Base-by-base conservation (phyloP, 2,329 filamentous ascomycete genomes). In the Diplodia corticola region DNA sequence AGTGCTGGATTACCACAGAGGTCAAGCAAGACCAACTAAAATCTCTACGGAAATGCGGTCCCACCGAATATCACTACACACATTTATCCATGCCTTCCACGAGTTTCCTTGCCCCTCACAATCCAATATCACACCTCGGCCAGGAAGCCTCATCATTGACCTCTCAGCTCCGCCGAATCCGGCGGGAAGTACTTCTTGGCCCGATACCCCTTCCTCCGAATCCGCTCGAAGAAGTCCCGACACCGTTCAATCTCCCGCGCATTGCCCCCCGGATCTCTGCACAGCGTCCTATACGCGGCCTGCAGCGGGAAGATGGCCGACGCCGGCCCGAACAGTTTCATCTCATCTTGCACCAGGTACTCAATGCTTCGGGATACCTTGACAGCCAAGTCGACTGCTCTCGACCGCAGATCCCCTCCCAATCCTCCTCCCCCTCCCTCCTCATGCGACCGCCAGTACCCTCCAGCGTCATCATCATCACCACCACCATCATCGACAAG, bases 321-420 rank as follows among this genome's bases (percentile, higher is more conserved):
- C 0, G 76, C 75, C 3, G 75, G 74, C 0, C 80, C 79, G 64
- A 75, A 80, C 0, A 81, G 68, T 20, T 73, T 77, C 75, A 81
- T 78, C 22, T 78, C 73, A 20, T 79, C 76, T 65, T 76, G 75
- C 17, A 79, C 68, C 7, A 80, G 65, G 65, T 79, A 81, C 6
- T 76, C 72, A 50, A 77, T 76, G 48, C 78, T 79, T 28, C 72
- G 69, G 48, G 74, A 75, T 15, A 78, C 76, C 66, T 71, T 72
- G 0, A 60, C 66, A 0, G 73, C 73, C 1, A 77, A 63, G 13
- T 63, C 63, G 4, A 65, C 63, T 24, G 40, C 64, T 17, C 28
- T 33, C 28, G 15, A 10, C 22, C 4, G 26, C 6, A 33, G 12
- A n/a, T 6, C 28, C 28, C 28, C 4, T 28, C 28, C 28, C 28